phyloP scores from a whole-genome alignment of 306 rosid species.

The Mucuna pruriens region DNA sequence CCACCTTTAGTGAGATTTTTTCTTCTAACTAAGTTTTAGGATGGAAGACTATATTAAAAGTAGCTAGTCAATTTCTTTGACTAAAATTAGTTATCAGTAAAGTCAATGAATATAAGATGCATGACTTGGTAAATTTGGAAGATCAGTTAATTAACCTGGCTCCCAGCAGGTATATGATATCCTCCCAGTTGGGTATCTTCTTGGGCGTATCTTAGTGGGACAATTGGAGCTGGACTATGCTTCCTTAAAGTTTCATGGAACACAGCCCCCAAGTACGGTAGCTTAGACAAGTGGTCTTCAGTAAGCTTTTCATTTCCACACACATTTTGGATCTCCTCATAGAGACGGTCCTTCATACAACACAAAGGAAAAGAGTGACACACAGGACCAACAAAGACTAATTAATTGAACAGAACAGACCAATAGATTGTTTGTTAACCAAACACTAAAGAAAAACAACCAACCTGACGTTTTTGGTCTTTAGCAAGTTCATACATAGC shows the following conservation, averaged over 20 bases:
- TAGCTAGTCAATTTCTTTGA: too few species aligned
- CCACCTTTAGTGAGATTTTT: too few species aligned
- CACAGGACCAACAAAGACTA: neutral
- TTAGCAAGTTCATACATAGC: conserved; percentile 72
- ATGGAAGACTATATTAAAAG: too few species aligned
- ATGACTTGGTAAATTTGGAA: too few species aligned
- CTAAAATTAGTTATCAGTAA: too few species aligned
- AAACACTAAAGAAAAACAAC: neutral
- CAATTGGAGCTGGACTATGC: conserved; percentile 67
- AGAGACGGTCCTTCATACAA: conserved; percentile 53
- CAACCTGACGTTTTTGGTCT: conserved; percentile 59
- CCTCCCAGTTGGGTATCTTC: conserved; percentile 85
- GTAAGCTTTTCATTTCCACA: conserved; percentile 56
- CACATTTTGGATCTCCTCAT: conserved; percentile 47
- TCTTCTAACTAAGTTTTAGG: too few species aligned
- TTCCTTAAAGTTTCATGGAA: conserved; percentile 86
- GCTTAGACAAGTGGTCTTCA: conserved; percentile 57
- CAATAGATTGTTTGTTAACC: neutral
- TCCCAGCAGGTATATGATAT: conserved; percentile 73
- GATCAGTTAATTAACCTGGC: conserved; percentile 61
- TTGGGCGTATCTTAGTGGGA: conserved; percentile 69
- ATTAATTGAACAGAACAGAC: neutral
- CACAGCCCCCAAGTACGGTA: conserved; percentile 67
- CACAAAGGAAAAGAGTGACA: neutral
- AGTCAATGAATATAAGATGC: too few species aligned